phyloP scores from a whole-genome alignment of 2,329 filamentous ascomycete species.

The Colletotrichum sidae region DNA sequence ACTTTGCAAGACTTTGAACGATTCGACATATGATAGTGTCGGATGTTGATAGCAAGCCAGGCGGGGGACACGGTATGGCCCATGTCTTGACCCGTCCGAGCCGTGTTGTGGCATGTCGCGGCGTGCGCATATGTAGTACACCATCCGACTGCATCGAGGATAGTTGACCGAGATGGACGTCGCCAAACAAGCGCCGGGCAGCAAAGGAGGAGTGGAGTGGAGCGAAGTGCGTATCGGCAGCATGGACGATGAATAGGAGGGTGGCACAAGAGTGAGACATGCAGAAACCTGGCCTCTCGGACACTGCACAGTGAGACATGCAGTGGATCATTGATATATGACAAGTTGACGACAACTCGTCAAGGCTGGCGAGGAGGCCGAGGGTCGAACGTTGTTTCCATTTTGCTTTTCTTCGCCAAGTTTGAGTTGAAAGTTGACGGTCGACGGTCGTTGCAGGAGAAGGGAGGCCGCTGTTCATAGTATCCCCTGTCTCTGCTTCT shows the following conservation, averaged over 20 bases:
- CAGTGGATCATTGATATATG: slow-evolving; percentile 44
- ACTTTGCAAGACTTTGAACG: neutral
- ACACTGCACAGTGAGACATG: slow-evolving; percentile 51
- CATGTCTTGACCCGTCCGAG: slow-evolving; percentile 1
- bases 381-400: neutral
- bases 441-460: slow-evolving; percentile 15
- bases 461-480: neutral
- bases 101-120: no score
- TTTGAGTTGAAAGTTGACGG: slow-evolving; percentile 1
- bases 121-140: neutral
- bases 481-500: no score
- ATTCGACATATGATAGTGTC: slow-evolving; percentile 16
- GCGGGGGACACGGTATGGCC: neutral
- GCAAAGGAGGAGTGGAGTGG: slow-evolving; percentile 31
- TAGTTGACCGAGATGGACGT: slow-evolving; percentile 14
- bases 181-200: slow-evolving; percentile 38
- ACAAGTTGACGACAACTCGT: slow-evolving; percentile 30
- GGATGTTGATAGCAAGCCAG: neutral
- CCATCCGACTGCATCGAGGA: slow-evolving; percentile 16
- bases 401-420: slow-evolving; percentile 13
- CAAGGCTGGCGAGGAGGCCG: slow-evolving; percentile 11
- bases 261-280: slow-evolving; percentile 45
- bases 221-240: slow-evolving; percentile 37
- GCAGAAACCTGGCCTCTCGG: slow-evolving; percentile 49
- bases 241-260: slow-evolving; percentile 38